Percentiles rank a stretch among this genome's conserved stretches.
These are phyloP conservation scores for Roridomyces roridus DNA, from an alignment of 768 basidiomycete genomes.

Conservation along the genomic window DNA sequence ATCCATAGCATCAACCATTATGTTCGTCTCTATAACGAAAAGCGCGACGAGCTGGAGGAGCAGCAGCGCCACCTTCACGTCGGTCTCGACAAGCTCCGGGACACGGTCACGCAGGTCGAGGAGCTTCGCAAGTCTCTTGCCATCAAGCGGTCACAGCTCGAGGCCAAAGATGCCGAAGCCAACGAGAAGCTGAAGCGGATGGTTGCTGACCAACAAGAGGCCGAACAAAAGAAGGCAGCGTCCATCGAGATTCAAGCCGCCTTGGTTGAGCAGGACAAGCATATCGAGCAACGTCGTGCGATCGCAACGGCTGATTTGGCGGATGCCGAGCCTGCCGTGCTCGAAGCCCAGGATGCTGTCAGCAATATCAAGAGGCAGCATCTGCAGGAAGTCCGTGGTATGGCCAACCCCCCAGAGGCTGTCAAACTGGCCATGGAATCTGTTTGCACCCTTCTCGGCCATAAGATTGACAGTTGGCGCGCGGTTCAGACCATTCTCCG, in stretches of 20 bases:
- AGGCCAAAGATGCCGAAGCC: constrained; percentile 93
- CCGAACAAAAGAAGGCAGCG: constrained; percentile 96
- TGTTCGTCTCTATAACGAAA: constrained; percentile 92
- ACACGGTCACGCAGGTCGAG: constrained; percentile 97
- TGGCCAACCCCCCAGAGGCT: constrained; percentile 98
- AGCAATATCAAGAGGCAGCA: constrained; percentile 96
- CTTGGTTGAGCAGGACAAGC: constrained; percentile 86
- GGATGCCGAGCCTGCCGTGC: constrained; percentile 95
- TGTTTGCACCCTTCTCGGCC: constrained; percentile 93
- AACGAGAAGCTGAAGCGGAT: constrained; percentile 97
- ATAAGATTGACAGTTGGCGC: constrained; percentile 97
- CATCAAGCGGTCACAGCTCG: constrained; percentile 89
- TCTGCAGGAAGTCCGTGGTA: constrained; percentile 94
- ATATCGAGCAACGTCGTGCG: constrained; percentile 86
- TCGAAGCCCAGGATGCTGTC: constrained; percentile 95
- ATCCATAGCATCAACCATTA: constrained; percentile 90
- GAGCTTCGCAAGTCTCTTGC: constrained; percentile 95
- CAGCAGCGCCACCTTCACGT: constrained; percentile 98
- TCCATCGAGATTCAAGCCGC: constrained; percentile 97
- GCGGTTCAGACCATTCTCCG: constrained; percentile 95
- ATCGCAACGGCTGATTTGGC: constrained; percentile 96
- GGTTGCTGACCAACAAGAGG: constrained; percentile 98
- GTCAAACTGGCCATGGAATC: constrained; percentile 99
- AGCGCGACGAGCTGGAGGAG: constrained; percentile 96
- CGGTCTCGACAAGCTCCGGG: constrained; percentile 93